Base-by-base conservation (phyloP, 257 asterid species). In the Craterostigma plantagineum region DNA sequence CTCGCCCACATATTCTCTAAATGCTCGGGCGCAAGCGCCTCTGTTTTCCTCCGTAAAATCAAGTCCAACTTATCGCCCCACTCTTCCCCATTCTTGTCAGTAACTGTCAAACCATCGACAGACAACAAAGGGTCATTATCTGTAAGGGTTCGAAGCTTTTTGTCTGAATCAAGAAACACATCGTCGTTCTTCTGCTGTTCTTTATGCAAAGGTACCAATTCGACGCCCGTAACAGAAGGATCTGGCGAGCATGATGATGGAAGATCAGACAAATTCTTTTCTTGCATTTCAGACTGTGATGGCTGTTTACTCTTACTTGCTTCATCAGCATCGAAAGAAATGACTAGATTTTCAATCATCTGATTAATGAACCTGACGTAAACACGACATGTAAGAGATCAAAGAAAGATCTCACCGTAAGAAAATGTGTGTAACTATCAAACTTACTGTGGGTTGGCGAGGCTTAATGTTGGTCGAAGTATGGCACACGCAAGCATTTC, bases 1-100 rank as follows among this genome's bases (percentile, higher is more conserved):
- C 72, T 83, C 7, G 94, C 51, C 99, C 99, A 83, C 95, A 90
- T 75, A 63, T 77, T 84, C 55, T 90, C 99, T 46, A 83, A 79
- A 69, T 83, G 77, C 56, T 90, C 92, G 9, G 95, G 99, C 40
- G 92, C 84, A 68, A 90, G 64, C 46, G 73, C 78, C 65, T 79
- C 73, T 16, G 77, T 75, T 60, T 90, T 90, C 60, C 81, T 70
- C 33, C 71, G 81, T 49, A 95, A 77, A 61, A 77, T 43, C 38
- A 53, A 72, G 48, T 77, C 95, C 16, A 83, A 70, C 68, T 43
- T 67, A 53, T 75, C 79, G 56, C 92, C 87, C 95, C 94, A 79
- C 72, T 79, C 86, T 53, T 72, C 95, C 48, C 91, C 92, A 58
- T 51, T 63, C 35, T 39, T 46, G 42, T 63, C 58, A 47, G 42